phyloP scores from a whole-genome alignment of 176 grass and related monocot genomes.

The Guadua angustifolia region DNA sequence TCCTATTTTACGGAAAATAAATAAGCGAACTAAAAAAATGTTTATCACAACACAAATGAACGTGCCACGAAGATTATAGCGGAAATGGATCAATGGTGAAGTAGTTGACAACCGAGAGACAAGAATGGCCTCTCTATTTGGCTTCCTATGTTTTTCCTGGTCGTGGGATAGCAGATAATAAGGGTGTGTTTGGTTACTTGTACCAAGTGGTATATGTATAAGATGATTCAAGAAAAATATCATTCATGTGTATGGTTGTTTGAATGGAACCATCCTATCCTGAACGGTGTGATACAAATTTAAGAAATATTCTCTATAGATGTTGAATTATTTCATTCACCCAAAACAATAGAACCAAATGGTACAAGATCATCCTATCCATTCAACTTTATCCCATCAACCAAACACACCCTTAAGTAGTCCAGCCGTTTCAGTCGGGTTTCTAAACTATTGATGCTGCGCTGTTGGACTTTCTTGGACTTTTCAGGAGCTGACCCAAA shows the following conservation, averaged over 20 bases:
- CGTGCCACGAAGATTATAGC: not conserved
- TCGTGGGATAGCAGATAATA: conserved; percentile 66
- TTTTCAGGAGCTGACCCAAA: conserved; percentile 55
- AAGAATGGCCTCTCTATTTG: conserved; percentile 68
- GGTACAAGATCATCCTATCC: no score
- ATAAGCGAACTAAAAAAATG: not conserved
- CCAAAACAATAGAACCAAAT: no score
- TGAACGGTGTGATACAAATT: no score
- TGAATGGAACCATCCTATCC: no score
- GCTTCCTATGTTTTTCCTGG: conserved; percentile 58
- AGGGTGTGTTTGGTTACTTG: no score
- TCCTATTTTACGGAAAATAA: conserved; percentile 42
- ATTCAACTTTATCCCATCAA: no score
- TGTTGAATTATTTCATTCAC: no score
- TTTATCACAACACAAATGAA: not conserved
- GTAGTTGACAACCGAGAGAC: conserved; percentile 13
- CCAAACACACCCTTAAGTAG: no score
- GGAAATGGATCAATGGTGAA: not conserved
- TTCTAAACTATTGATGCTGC: conserved; percentile 32
- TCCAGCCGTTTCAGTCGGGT: conserved; percentile 57
- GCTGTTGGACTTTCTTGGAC: conserved; percentile 44
- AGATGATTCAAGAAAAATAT: no score
- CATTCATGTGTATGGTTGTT: no score
- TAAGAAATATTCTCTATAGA: no score
- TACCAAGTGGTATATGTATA: no score